Percentiles rank a stretch among this genome's conserved stretches.
phyloP scores from a whole-genome alignment of 306 rosid species.

The Lagenaria siceraria region DNA sequence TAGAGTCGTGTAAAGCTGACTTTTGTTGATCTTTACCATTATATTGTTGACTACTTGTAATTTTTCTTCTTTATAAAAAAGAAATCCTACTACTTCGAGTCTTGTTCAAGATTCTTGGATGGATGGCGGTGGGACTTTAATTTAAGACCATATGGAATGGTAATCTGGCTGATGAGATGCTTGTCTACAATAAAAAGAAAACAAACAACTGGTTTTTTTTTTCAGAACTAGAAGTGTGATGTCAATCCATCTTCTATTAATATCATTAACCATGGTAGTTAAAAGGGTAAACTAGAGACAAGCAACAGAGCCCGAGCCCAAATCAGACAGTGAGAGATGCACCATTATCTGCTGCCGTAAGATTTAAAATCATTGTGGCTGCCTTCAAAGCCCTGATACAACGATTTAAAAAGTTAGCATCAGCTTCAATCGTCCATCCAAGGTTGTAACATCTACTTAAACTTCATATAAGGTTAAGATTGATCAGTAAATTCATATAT shows the following conservation, averaged over 20 bases:
- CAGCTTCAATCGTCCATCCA: neutral
- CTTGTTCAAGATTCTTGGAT: too few species aligned
- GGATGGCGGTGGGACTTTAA: too few species aligned
- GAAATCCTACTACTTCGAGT: too few species aligned
- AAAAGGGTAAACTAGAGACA: neutral
- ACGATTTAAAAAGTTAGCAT: neutral
- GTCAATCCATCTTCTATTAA: neutral
- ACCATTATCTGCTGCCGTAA: slow-evolving; percentile 74
- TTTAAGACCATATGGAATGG: too few species aligned
- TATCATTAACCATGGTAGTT: neutral
- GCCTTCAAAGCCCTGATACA: slow-evolving; percentile 65
- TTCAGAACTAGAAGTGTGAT: too few species aligned
- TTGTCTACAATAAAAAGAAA: too few species aligned
- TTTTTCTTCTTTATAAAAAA: too few species aligned
- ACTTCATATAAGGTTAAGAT: neutral
- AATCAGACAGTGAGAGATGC: slow-evolving; percentile 71
- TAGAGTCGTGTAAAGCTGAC: too few species aligned
- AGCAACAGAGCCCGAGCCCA: neutral
- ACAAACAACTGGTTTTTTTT: too few species aligned
- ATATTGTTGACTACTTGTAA: too few species aligned
- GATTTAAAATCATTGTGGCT: slow-evolving; percentile 74
- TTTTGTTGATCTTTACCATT: too few species aligned
- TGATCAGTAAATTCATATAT: neutral
- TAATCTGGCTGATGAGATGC: too few species aligned
- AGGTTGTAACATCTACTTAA: neutral